Conservation (phyloP, 768 basidiomycete genomes). For the Lanmaoa rubissima region DNA sequence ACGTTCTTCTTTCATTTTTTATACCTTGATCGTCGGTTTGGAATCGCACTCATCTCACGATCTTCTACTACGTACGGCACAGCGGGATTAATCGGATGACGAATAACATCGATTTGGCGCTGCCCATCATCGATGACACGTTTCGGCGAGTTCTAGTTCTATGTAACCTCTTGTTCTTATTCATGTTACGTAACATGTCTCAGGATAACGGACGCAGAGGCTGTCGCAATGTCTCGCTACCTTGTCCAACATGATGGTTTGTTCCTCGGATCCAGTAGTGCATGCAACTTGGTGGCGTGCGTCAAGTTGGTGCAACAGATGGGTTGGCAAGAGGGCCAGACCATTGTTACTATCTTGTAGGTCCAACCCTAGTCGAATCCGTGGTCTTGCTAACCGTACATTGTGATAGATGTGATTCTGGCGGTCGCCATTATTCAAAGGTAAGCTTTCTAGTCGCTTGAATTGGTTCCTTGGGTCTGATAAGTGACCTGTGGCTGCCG, state of each 20-base stretch:
- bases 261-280: conserved; percentile 94
- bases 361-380: conserved; percentile 17
- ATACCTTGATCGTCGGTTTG: neutral
- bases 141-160: conserved; percentile 56
- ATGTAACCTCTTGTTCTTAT: neutral
- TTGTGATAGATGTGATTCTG: conserved; percentile 78
- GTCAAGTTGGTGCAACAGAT: conserved; percentile 72
- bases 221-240: conserved; percentile 93
- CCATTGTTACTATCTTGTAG: conserved; percentile 84
- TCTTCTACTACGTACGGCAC: neutral
- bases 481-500: neutral
- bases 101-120: conserved; percentile 81
- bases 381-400: neutral
- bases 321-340: conserved; percentile 66
- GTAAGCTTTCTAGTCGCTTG: conserved; percentile 37
- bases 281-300: conserved; percentile 93
- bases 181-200: neutral
- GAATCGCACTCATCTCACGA: neutral
- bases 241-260: conserved; percentile 88
- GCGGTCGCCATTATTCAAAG: conserved; percentile 90
- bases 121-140: conserved; percentile 85
- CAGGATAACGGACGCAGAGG: conserved; percentile 91
- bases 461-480: neutral
- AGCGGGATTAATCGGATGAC: conserved; percentile 95
- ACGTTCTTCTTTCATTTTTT: conserved; percentile 18